Evolutionary conservation across 2,329 filamentous ascomycete species (phyloP), one percentile per base, ranked within the genome.

Genomic region (Tolypocladium tundrense): DNA sequence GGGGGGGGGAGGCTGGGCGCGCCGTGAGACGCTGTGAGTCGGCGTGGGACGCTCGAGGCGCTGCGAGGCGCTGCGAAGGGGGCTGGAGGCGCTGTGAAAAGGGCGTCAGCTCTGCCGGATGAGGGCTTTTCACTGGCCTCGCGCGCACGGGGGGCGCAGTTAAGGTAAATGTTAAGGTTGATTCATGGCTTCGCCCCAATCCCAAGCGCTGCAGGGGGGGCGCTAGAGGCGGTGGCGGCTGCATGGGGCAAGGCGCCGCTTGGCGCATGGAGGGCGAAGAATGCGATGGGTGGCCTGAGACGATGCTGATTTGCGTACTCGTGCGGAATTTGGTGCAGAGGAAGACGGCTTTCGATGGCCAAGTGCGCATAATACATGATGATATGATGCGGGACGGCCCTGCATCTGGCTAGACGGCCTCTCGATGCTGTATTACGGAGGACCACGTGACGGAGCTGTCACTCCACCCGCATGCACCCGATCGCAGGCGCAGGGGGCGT

Each of bases 91-190:
- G 31, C 31, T 31, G 31, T 31, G 21, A 24, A 24, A 24, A 24
- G 21, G 21, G 21, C 21, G 21, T 24, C 21, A 24, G 21, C 21
- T 24, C 21, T 31, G 24, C 8, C 43, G 45, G 24, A 14, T 8
- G 45, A 31, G 24, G 7, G 24, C 7, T 27, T 14, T 31, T 7
- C 7, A 7, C 16, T 14, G 16, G 7, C 14, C 21, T 24, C 21
- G 21, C 21, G 21, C 21, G 21, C 21, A 24, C 21, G 21, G 40
- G 19, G 24, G 31, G 53, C 37, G 53, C 39, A 33, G 31, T 54
- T 54, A 54, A 54, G 53, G 53, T 54, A 43, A 54, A 35, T 31
- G 39, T 43, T 54, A 54, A 54, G 53, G 53, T 54, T 54, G 53
- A 33, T 42, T 31, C 43, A 27, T 24, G 43, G 43, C 43, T 45